These are phyloP conservation scores for Trichophyton verrucosum DNA, from an alignment of 2,329 filamentous ascomycete genomes.

Conservation along the genomic window DNA sequence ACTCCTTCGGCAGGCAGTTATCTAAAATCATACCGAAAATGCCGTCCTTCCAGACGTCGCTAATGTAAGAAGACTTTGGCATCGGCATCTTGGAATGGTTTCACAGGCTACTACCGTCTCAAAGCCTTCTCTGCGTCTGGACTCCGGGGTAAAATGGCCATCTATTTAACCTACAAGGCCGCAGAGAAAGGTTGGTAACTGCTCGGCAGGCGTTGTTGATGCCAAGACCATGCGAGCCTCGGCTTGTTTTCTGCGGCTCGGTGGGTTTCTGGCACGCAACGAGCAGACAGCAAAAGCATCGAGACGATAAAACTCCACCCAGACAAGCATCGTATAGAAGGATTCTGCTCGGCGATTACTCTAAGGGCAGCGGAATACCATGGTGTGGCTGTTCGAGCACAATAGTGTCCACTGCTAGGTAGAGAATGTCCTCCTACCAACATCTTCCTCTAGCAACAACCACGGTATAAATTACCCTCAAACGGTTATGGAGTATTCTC, in stretches of 20 bases:
- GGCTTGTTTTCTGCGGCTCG: neutral
- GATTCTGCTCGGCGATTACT: neutral
- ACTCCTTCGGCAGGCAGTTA: neutral
- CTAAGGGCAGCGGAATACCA: neutral
- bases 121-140: neutral
- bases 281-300: neutral
- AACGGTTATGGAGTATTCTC: neutral
- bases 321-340: neutral
- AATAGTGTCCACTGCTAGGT: too few relatives aligned
- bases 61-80: constrained; percentile 63
- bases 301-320: neutral
- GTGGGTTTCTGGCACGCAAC: neutral
- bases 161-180: neutral
- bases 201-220: neutral
- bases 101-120: neutral
- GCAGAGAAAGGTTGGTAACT: neutral
- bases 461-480: neutral
- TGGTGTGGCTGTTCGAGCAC: too few relatives aligned
- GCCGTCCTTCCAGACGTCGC: constrained; percentile 71
- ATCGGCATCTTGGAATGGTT: constrained; percentile 48
- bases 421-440: too few relatives aligned
- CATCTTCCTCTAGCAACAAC: neutral
- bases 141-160: neutral
- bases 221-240: neutral
- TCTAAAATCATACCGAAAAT: constrained; percentile 56